These are phyloP conservation scores for Dendrobium officinale DNA, from an alignment of 106 monocot species.

Conservation along the genomic window DNA sequence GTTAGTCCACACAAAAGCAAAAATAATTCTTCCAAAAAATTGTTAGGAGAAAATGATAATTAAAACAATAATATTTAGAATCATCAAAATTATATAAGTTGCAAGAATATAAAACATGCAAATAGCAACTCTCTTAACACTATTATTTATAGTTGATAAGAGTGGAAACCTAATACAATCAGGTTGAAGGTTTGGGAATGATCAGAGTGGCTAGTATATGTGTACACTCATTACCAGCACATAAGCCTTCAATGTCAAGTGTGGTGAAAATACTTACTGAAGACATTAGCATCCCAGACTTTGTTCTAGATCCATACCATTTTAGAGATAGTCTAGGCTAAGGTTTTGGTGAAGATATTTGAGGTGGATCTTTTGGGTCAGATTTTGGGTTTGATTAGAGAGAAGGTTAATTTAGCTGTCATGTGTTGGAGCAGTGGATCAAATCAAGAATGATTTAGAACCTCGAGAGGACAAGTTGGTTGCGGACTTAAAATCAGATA, in stretches of 20 bases:
- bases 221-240: neutral
- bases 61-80: no score
- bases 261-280: constrained; percentile 2
- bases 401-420: no score
- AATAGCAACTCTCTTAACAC: no score
- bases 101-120: neutral
- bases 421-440: no score
- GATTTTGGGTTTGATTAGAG: no score
- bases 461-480: no score
- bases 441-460: no score
- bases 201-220: neutral
- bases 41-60: no score
- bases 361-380: no score
- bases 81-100: neutral
- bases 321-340: neutral
- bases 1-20: no score
- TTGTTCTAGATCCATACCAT: constrained; percentile 6
- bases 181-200: constrained; percentile 6
- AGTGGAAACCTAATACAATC: neutral
- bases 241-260: constrained; percentile 1
- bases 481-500: no score
- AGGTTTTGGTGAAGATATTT: neutral
- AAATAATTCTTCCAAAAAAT: no score
- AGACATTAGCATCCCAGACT: neutral
- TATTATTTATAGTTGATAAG: neutral